A percentile compares a stretch with the other conserved stretches of the same genome.
Conservation (phyloP, 1,139 yeast genomes). For the Taiozyma sp. region DNA sequence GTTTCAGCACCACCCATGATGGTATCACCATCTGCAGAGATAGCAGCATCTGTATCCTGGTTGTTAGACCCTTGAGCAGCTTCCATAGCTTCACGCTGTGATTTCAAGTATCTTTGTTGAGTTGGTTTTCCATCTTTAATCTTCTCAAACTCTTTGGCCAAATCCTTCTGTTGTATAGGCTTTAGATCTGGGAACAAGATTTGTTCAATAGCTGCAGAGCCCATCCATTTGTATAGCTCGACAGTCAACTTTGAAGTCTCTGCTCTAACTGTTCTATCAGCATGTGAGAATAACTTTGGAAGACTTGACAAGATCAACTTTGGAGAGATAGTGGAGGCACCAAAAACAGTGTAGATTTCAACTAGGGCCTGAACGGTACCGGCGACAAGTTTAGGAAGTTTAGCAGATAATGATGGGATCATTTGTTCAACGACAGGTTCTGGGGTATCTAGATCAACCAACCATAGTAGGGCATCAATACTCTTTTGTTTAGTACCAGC, state of each 20-base stretch:
- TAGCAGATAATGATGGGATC: constrained; percentile 53
- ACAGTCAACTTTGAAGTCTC: constrained; percentile 70
- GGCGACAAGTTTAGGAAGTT: constrained; percentile 75
- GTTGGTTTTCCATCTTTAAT: constrained; percentile 40
- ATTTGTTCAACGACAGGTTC: constrained; percentile 64
- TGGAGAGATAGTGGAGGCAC: constrained; percentile 64
- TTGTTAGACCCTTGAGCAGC: constrained; percentile 19
- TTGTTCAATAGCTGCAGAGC: constrained; percentile 53
- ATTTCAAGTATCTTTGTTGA: constrained; percentile 52
- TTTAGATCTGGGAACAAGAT: constrained; percentile 67
- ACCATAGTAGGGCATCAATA: constrained; percentile 51
- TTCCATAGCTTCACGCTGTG: constrained; percentile 39
- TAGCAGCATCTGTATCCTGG: constrained; percentile 17
- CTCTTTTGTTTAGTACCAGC: constrained; percentile 69
- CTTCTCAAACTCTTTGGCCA: constrained; percentile 60
- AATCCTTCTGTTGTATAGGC: constrained; percentile 89
- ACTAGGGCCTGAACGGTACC: constrained; percentile 55
- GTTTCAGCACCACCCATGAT: constrained; percentile 37
- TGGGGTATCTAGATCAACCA: constrained; percentile 64
- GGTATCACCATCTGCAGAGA: constrained; percentile 34
- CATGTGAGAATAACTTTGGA: constrained; percentile 73
- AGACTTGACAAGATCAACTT: constrained; percentile 53
- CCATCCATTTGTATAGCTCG: constrained; percentile 73
- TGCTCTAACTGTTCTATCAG: constrained; percentile 81
- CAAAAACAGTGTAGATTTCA: constrained; percentile 57